These are phyloP conservation scores for Actinomucor elegans DNA, from an alignment of 371 early-diverging fungal species.

Conservation along the genomic window DNA sequence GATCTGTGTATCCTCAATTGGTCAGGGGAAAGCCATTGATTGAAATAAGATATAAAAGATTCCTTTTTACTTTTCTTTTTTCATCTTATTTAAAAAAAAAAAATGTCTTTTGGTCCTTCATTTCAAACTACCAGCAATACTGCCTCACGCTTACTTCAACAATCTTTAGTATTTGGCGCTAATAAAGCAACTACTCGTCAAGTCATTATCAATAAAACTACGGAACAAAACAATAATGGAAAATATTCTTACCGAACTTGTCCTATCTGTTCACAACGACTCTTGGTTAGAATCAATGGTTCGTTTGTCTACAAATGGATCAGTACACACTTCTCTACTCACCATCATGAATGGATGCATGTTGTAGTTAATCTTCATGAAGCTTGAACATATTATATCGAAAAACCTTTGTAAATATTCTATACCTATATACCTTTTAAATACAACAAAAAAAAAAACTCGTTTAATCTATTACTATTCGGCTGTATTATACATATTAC, in stretches of 20 bases:
- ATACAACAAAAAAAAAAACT: no score
- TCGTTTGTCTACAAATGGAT: constrained; percentile 51
- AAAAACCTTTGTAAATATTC: no score
- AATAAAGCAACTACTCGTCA: background rate
- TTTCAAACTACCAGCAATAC: background rate
- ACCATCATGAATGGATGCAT: constrained; percentile 51
- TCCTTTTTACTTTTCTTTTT: background rate
- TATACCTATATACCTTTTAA: no score
- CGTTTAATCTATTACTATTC: no score
- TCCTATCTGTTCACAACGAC: constrained; percentile 44
- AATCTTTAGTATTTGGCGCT: background rate
- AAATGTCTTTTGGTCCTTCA: constrained; percentile 10
- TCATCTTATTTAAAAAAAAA: background rate
- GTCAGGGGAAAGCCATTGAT: constrained; percentile 1
- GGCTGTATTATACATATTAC: no score
- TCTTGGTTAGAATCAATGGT: constrained; percentile 48
- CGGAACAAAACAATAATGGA: constrained; percentile 1
- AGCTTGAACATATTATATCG: no score
- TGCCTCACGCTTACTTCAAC: constrained; percentile 1
- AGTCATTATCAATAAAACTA: background rate
- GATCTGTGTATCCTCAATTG: constrained; percentile 1
- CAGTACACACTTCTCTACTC: constrained; percentile 44
- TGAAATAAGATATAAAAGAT: background rate
- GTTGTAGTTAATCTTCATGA: constrained; percentile 45
- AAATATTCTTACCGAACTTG: constrained; percentile 37